Evolutionary conservation across 345 rosid species (phyloP).

Genomic region (Cochlearia excelsa): DNA sequence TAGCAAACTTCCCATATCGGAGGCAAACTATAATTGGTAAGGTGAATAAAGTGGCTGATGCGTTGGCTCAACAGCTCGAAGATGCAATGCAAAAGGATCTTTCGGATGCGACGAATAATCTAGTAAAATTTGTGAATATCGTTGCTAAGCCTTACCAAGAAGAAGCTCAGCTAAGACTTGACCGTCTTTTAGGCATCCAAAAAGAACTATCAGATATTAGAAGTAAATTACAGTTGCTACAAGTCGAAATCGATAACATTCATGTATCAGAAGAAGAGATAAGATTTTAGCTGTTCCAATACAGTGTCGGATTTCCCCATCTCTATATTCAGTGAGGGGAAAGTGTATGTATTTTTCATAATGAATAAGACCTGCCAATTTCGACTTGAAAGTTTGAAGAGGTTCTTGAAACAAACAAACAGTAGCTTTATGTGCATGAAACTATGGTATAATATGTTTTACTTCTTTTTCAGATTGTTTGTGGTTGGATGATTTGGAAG

Average conservation of each 20-base stretch:
- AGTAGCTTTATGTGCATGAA: not conserved
- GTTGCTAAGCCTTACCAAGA: conserved; percentile 76
- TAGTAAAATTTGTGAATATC: conserved; percentile 53
- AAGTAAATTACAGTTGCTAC: conserved; percentile 48
- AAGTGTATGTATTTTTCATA: conserved; percentile 28
- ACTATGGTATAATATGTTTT: conserved; percentile 8
- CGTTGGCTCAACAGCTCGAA: conserved; percentile 68
- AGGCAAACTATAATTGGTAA: conserved; percentile 57
- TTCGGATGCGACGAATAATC: conserved; percentile 41
- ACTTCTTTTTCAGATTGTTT: conserved; percentile 24
- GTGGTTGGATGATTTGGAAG: conserved; percentile 14
- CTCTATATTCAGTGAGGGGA: conserved; percentile 7
- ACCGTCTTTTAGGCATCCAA: conserved; percentile 48
- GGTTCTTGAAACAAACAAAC: no score
- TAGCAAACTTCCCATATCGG: conserved; percentile 75
- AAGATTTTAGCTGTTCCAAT: conserved; percentile 25
- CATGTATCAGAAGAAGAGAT: conserved; percentile 51
- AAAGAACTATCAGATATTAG: conserved; percentile 49
- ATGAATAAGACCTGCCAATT: conserved; percentile 30
- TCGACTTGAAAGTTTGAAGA: not conserved
- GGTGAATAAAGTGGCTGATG: conserved; percentile 63
- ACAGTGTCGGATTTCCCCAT: conserved; percentile 15
- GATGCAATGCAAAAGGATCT: conserved; percentile 91
- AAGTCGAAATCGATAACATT: conserved; percentile 74
- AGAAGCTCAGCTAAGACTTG: conserved; percentile 64